Conservation (phyloP, 2,329 filamentous ascomycete species). For the Fusarium humuli region DNA sequence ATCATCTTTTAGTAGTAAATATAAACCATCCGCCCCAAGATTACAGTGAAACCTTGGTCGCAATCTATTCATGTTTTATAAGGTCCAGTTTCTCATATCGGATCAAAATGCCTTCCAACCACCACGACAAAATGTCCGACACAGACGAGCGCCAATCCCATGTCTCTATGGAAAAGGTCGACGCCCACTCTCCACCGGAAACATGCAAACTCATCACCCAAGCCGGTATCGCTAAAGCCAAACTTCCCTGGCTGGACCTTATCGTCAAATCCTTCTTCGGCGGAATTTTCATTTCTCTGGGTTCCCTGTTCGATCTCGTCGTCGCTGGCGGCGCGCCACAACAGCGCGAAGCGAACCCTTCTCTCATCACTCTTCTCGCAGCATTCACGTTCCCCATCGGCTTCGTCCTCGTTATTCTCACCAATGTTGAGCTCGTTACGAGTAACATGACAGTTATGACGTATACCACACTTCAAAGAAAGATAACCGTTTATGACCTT, state of each 20-base stretch:
- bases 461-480: not conserved
- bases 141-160: not conserved
- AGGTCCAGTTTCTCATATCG: too few relatives aligned
- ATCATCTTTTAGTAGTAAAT: not conserved
- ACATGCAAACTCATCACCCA: not conserved
- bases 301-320: not conserved
- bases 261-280: not conserved
- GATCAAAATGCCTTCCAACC: not conserved
- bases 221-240: not conserved
- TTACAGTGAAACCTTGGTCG: fast-evolving
- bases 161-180: not conserved
- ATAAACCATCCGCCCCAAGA: not conserved
- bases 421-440: not conserved
- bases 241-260: not conserved
- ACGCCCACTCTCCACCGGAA: not conserved
- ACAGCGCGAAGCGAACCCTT: not conserved
- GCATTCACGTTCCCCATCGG: not conserved
- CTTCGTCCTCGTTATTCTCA: not conserved
- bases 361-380: not conserved
- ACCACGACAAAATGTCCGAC: not conserved
- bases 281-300: not conserved
- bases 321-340: fast-evolving
- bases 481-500: not conserved
- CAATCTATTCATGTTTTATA: too few relatives aligned
- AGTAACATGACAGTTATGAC: not conserved